phyloP scores from a whole-genome alignment of 2,329 filamentous ascomycete genomes.

The Rosellinia necatrix region DNA sequence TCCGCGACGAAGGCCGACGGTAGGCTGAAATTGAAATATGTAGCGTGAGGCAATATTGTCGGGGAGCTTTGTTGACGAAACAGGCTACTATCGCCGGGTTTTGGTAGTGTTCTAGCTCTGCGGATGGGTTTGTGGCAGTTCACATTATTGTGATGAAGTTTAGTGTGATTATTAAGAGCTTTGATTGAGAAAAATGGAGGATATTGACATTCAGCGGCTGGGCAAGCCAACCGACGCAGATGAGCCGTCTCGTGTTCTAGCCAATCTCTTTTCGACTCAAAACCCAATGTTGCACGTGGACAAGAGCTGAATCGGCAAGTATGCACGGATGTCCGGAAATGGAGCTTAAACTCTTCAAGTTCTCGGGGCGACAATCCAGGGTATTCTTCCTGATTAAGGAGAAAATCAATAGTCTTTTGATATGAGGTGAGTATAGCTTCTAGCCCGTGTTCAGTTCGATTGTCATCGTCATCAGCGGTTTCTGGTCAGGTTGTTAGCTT shows the following conservation, averaged over 20 bases:
- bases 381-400: background rate
- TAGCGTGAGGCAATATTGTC: too few relatives aligned
- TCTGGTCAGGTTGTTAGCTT: background rate
- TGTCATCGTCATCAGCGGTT: too few relatives aligned
- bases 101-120: background rate
- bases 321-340: constrained; percentile 6
- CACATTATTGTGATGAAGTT: background rate
- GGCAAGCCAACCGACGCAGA: background rate
- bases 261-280: background rate
- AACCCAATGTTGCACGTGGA: background rate
- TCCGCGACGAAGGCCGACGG: too few relatives aligned
- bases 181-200: background rate
- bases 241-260: background rate
- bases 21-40: too few relatives aligned
- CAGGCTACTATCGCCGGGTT: too few relatives aligned
- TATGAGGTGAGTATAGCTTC: constrained; percentile 3
- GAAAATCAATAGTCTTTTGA: background rate
- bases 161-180: background rate
- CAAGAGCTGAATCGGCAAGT: constrained; percentile 4
- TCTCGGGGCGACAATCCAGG: background rate
- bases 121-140: background rate
- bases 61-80: too few relatives aligned
- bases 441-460: background rate
- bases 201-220: background rate
- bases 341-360: constrained; percentile 1